Conservation (phyloP, 179 eudicot genomes). For the Spergularia azorica region DNA sequence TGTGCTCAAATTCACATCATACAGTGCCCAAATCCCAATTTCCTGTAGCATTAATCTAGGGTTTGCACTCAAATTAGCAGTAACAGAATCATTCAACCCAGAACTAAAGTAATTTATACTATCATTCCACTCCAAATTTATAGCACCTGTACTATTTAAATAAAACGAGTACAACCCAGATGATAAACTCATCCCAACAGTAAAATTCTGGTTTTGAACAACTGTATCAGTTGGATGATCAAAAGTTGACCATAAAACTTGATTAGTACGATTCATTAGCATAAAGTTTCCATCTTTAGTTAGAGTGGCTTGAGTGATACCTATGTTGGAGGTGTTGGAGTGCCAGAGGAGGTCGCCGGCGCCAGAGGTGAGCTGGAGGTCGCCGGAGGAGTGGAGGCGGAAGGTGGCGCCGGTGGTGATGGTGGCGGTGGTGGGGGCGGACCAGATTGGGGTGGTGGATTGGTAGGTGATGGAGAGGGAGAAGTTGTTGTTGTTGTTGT, state of each 20-base stretch:
- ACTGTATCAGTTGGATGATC: conserved; percentile 70
- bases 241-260: conserved; percentile 63
- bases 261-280: conserved; percentile 40
- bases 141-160: conserved; percentile 46
- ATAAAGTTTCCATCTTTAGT: conserved; percentile 63
- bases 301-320: conserved; percentile 50
- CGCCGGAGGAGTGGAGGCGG: conserved; percentile 26
- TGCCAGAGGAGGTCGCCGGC: conserved; percentile 48
- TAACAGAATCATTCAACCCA: conserved; percentile 53
- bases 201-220: conserved; percentile 55
- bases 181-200: conserved; percentile 30
- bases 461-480: conserved; percentile 34
- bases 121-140: conserved; percentile 63
- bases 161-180: conserved; percentile 63
- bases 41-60: conserved; percentile 51
- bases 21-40: conserved; percentile 52
- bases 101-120: conserved; percentile 48
- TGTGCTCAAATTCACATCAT: conserved; percentile 37
- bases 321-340: conserved; percentile 54
- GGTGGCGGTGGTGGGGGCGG: conserved; percentile 9
- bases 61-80: conserved; percentile 32
- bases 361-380: conserved; percentile 31
- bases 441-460: conserved; percentile 37
- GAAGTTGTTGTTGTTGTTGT: conserved; percentile 5
- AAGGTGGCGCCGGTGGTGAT: conserved; percentile 20